Percentiles rank a stretch among this genome's conserved stretches.
phyloP scores from a whole-genome alignment of 768 basidiomycete species.

The Omphalotus guepiniiformis region DNA sequence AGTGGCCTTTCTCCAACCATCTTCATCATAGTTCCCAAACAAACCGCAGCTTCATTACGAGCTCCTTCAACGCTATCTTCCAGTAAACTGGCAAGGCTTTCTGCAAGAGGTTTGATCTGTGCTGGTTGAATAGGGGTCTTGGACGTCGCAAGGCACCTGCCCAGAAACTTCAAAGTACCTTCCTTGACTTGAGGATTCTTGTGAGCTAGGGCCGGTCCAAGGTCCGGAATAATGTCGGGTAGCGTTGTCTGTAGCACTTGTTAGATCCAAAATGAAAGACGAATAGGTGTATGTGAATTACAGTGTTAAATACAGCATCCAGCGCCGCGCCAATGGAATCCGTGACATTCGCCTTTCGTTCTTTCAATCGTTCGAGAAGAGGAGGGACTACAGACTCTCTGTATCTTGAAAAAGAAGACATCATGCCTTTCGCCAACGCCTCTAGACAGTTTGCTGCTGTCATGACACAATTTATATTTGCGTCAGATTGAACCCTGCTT shows the following conservation, averaged over 20 bases:
- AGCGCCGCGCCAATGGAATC: slow-evolving; percentile 85
- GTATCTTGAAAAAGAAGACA: slow-evolving; percentile 67
- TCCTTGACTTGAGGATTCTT: slow-evolving; percentile 99
- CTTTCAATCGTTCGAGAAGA: slow-evolving; percentile 88
- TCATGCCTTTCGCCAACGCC: slow-evolving; percentile 79
- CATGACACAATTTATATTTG: slow-evolving; percentile 94
- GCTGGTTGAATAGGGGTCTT: slow-evolving; percentile 62
- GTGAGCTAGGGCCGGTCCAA: slow-evolving; percentile 68
- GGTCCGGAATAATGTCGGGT: slow-evolving; percentile 77
- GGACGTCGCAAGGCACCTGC: slow-evolving; percentile 70
- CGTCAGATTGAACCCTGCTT: slow-evolving; percentile 77
- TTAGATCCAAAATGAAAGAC: neutral
- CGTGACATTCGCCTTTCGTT: slow-evolving; percentile 86
- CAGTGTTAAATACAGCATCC: slow-evolving; percentile 83
- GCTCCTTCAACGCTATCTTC: slow-evolving; percentile 90
- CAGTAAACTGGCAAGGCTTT: slow-evolving; percentile 66
- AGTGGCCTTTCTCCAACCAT: slow-evolving; percentile 93
- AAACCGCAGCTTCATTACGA: slow-evolving; percentile 83
- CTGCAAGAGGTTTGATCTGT: slow-evolving; percentile 81
- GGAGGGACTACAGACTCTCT: slow-evolving; percentile 67
- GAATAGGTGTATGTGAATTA: slow-evolving; percentile 32
- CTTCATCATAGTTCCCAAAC: slow-evolving; percentile 90
- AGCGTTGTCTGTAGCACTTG: slow-evolving; percentile 57
- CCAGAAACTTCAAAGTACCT: slow-evolving; percentile 83
- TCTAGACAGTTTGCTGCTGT: slow-evolving; percentile 83